Evolutionary conservation across 257 asterid species (phyloP), one percentile per base, ranked within the genome.

Genomic region (Galeopsis tetrahit): DNA sequence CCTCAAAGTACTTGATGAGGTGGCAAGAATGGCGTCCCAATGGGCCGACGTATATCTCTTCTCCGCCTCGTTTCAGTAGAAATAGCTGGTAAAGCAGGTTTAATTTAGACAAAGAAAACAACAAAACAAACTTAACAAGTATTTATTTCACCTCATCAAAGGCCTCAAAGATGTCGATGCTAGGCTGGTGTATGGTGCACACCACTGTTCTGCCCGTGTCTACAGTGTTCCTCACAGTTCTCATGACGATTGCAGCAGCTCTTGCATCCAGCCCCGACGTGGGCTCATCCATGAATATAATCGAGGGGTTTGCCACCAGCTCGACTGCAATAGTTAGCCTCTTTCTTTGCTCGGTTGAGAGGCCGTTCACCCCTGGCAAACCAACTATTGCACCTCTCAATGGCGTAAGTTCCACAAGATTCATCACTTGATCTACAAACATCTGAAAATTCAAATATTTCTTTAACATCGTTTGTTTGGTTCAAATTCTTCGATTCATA

Each of bases 151-250:
- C 95, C 95, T 84, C 92, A 38, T 88, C 95, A 43, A 86, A 88
- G 40, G 95, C 71, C 69, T 88, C 93, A 28, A 89, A 89, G 48
- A 89, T 85, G 85, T 86, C 91, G 7, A 88, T 82, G 76, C 94
- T 88, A 8, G 94, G 94, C 74, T 88, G 94, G 42, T 88, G 94
- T 46, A 88, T 88, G 71, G 94, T 88, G 89, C 94, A 88, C 38
- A 88, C 94, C 1, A 88, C 89, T 1, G 94, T 88, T 67, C 91
- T 75, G 58, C 94, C 94, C 1, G 89, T 85, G 75, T 84, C 84
- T 0, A 88, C 91, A 0, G 94, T 88, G 82, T 88, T 88, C 46
- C 91, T 80, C 1, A 85, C 94, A 1, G 95, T 75, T 74, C 95
- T 81, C 88, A 88, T 88, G 52, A 88, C 91, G 17, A 88, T 86